These are phyloP conservation scores for Musa acuminata DNA, from an alignment of 176 grass and related monocot species.

Conservation along the genomic window DNA sequence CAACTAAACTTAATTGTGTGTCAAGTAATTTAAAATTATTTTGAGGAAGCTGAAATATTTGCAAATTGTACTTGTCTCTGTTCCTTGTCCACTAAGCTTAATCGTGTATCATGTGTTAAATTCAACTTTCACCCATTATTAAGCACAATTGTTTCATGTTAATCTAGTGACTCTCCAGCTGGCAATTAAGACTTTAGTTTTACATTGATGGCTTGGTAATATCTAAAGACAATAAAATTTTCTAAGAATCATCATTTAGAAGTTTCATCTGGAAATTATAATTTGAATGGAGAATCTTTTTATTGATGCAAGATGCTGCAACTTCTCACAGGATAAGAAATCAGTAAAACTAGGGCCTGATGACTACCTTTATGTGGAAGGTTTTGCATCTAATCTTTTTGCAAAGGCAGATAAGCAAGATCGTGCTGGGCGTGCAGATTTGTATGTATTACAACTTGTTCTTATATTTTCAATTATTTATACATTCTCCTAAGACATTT, in stretches of 20 bases:
- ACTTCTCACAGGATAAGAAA: constrained; percentile 68
- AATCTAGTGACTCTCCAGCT: neutral
- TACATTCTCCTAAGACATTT: neutral
- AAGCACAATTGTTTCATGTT: neutral
- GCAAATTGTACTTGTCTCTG: too few relatives aligned
- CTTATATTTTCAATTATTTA: neutral
- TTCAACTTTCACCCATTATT: too few relatives aligned
- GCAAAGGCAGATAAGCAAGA: constrained; percentile 99
- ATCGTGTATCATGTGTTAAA: too few relatives aligned
- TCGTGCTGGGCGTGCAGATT: constrained; percentile 79
- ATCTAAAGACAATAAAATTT: neutral
- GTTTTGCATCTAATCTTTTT: constrained; percentile 91
- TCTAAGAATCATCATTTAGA: neutral
- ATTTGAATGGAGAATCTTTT: neutral
- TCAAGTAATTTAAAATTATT: too few relatives aligned
- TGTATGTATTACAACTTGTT: constrained; percentile 36
- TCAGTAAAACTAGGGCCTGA: constrained; percentile 58
- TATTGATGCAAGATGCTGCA: neutral
- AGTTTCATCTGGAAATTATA: neutral
- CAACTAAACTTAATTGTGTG: too few relatives aligned
- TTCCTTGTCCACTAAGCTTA: too few relatives aligned
- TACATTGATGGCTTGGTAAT: neutral
- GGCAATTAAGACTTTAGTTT: neutral
- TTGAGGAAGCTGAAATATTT: too few relatives aligned
- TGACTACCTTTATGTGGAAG: constrained; percentile 80